Base-by-base conservation (phyloP, 345 rosid species). In the Brassica carinata region DNA sequence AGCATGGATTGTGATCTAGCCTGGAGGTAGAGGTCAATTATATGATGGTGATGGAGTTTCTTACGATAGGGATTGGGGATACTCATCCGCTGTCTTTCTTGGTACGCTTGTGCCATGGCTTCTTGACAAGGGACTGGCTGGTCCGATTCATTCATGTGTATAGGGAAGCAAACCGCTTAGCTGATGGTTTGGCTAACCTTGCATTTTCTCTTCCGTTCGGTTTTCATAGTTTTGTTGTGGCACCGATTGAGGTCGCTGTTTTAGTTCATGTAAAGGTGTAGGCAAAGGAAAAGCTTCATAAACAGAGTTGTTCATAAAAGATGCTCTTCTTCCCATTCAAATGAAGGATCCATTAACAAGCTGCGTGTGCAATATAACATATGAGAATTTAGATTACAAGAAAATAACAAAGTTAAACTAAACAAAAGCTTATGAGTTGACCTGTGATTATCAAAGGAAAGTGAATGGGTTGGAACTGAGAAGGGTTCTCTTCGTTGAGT, bases 261-360 rank as follows among this genome's bases (percentile, higher is more conserved):
- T 23, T 23, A 23, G 26, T 23, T 23, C 26, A 23, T n/a, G 77
- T 13, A 85, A 67, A 43, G 82, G 53, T 31, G 83, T 84, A 67
- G 79, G 71, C 55, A 82, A 75, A 11, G 88, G 85, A 77, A 9
- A 27, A 27, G 58, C 65, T 45, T 74, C 71, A 80, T 65, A 34
- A 14, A 7, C 45, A 75, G n/a, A 78, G 69, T 67, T 70, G 13
- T 82, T 83, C 17, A 55, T 29, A 61, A 67, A 27, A 78, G 27
- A 17, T 81, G 19, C 63, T 80, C 88, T 15, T 31, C 79, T 69
- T 81, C 85, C 87, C 87, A 87, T 8, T 79, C 84, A 40, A 51
- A 10, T 40, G 68, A 9, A 68, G 33, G 67, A 80, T 30, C 51
- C 13, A 15, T 64, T 15, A 43, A 69, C 33, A 33, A 74, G 71